phyloP scores from a whole-genome alignment of 148 eudicot genomes.

The Cornus florida region DNA sequence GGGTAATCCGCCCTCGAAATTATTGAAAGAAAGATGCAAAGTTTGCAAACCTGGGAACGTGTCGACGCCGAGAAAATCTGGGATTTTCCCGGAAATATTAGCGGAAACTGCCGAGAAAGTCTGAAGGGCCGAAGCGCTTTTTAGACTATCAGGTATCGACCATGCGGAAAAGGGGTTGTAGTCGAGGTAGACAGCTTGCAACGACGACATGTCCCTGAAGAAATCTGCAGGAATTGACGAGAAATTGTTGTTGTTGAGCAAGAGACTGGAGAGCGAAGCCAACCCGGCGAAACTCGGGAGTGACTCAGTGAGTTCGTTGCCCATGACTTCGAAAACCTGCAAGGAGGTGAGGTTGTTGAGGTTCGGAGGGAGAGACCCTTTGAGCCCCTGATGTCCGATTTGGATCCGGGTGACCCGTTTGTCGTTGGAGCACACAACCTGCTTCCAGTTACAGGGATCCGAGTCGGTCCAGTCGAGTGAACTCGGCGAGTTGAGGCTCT shows the following conservation, averaged over 20 bases:
- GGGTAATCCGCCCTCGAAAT: slow-evolving; percentile 61
- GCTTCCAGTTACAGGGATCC: slow-evolving; percentile 62
- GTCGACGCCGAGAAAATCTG: slow-evolving; percentile 40
- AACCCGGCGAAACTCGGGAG: slow-evolving; percentile 70
- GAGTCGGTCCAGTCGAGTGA: slow-evolving; percentile 49
- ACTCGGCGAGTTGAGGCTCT: slow-evolving; percentile 40
- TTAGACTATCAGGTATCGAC: slow-evolving; percentile 54
- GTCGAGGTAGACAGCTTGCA: slow-evolving; percentile 54
- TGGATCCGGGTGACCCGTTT: slow-evolving; percentile 63
- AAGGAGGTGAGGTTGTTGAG: slow-evolving; percentile 47
- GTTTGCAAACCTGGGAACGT: slow-evolving; percentile 43
- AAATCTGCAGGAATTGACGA: slow-evolving; percentile 48
- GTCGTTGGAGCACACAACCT: slow-evolving; percentile 39
- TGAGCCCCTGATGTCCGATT: slow-evolving; percentile 34
- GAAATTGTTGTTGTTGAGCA: slow-evolving; percentile 50
- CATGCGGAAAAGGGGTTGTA: slow-evolving; percentile 53
- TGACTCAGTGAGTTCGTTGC: slow-evolving; percentile 50
- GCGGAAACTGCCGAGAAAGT: slow-evolving; percentile 59
- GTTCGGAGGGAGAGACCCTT: slow-evolving; percentile 48
- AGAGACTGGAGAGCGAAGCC: slow-evolving; percentile 39
- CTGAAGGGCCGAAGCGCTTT: slow-evolving; percentile 33
- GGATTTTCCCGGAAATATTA: slow-evolving; percentile 56
- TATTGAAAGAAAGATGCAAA: slow-evolving; percentile 53
- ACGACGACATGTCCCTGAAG: slow-evolving; percentile 49
- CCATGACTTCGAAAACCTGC: slow-evolving; percentile 50